Percentiles rank a stretch among this genome's conserved stretches.
These are phyloP conservation scores for Ceratocystis albifundus DNA, from an alignment of 2,329 filamentous ascomycete species.

Conservation along the genomic window DNA sequence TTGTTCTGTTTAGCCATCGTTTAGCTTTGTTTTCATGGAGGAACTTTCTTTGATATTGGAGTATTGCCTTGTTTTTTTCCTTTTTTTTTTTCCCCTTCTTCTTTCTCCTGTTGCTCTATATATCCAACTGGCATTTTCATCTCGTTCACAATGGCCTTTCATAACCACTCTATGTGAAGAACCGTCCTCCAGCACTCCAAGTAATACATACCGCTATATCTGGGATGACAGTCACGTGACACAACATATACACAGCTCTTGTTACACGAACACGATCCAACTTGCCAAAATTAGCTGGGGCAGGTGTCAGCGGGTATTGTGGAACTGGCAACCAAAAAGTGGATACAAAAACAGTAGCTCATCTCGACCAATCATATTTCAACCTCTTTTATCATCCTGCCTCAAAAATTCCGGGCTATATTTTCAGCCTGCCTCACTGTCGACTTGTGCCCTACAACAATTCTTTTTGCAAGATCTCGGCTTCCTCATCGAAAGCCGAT, in stretches of 20 bases:
- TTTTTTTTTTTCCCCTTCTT: too few species aligned
- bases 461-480: not conserved
- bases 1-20: not conserved
- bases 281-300: not conserved
- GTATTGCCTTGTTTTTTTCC: constrained; percentile 2
- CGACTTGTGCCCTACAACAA: not conserved
- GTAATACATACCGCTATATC: not conserved
- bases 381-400: not conserved
- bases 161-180: not conserved
- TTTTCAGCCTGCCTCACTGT: not conserved
- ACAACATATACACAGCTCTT: not conserved
- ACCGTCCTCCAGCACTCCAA: not conserved
- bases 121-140: not conserved
- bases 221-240: not conserved
- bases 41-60: constrained; percentile 9
- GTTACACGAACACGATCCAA: not conserved
- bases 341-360: not conserved
- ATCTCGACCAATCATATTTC: not conserved
- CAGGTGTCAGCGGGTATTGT: not conserved
- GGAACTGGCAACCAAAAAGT: not conserved
- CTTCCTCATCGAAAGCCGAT: not conserved
- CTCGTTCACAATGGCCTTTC: not conserved
- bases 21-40: constrained; percentile 7
- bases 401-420: not conserved
- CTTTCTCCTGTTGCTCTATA: not conserved